These are phyloP conservation scores for Miscanthus lutarioriparius DNA, from an alignment of 176 grass and related monocot species.

Conservation along the genomic window DNA sequence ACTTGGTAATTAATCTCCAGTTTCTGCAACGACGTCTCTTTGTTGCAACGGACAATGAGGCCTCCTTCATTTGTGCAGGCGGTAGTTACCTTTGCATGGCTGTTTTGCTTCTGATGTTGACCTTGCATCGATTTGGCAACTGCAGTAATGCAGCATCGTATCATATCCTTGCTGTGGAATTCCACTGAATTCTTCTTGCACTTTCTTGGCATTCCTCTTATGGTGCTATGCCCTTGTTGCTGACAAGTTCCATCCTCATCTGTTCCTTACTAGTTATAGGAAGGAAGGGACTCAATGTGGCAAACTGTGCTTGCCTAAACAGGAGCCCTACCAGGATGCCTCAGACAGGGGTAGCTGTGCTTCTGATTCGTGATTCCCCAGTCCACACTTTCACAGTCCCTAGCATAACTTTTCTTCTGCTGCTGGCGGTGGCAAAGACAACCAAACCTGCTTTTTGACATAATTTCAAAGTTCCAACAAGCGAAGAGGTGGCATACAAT, in stretches of 20 bases:
- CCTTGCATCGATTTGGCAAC: conserved; percentile 5
- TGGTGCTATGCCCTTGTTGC: neutral
- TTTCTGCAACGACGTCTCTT: neutral
- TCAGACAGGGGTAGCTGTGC: neutral
- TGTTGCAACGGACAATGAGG: neutral
- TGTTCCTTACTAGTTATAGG: neutral
- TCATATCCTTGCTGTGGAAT: neutral
- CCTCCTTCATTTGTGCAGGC: neutral
- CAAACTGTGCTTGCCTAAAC: neutral
- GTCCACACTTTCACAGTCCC: neutral
- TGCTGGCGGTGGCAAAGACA: neutral
- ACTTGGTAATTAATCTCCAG: neutral
- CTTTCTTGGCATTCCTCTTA: neutral
- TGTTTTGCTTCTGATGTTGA: conserved; percentile 12
- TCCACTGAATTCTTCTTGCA: neutral
- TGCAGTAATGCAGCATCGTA: neutral
- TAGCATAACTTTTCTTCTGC: neutral
- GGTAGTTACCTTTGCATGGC: neutral
- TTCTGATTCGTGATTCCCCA: neutral
- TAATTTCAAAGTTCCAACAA: too few relatives aligned
- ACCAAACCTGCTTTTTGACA: too few relatives aligned
- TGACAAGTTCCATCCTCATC: neutral
- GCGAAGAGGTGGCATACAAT: too few relatives aligned
- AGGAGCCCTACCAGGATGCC: neutral
- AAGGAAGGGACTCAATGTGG: neutral